phyloP scores from a whole-genome alignment of 495 filamentous ascomycete genomes.

The Podospora comata region DNA sequence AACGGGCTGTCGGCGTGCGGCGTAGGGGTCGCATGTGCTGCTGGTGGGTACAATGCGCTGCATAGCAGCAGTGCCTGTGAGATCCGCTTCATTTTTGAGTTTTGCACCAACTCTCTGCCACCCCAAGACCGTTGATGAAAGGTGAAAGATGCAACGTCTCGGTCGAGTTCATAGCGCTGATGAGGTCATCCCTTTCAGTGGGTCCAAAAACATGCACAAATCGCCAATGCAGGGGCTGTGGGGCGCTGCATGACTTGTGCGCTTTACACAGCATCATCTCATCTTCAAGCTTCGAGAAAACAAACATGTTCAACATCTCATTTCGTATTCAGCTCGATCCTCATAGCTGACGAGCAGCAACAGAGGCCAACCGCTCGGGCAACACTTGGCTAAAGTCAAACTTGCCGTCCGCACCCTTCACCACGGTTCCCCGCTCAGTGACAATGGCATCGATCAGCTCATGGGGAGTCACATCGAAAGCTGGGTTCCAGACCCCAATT shows the following conservation, averaged over 20 bases:
- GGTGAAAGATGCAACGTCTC: not conserved
- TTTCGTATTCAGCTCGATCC: not conserved
- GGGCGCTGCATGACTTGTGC: not conserved
- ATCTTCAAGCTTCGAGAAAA: not conserved
- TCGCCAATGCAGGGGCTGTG: not conserved
- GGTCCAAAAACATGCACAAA: not conserved
- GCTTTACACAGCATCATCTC: constrained; percentile 1
- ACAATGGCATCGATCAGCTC: constrained; percentile 89
- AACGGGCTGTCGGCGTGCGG: constrained; percentile 22
- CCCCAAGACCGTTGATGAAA: not conserved
- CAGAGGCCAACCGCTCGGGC: constrained; percentile 48
- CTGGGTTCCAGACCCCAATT: constrained; percentile 90
- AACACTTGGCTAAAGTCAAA: constrained; percentile 65
- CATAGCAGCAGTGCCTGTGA: constrained; percentile 15
- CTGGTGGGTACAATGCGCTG: constrained; percentile 10
- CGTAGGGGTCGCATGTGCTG: not conserved
- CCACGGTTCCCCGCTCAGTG: constrained; percentile 84
- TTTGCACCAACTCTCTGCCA: not conserved
- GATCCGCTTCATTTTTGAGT: constrained; percentile 18
- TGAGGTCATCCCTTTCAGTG: constrained; percentile 17
- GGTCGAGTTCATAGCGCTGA: constrained; percentile 1
- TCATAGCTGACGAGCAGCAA: constrained; percentile 25
- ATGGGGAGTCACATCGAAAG: constrained; percentile 90
- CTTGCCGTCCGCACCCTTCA: constrained; percentile 66
- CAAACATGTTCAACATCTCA: not conserved